Conservation (phyloP, 2,329 filamentous ascomycete species). For the Sphaerulina vaccinii region DNA sequence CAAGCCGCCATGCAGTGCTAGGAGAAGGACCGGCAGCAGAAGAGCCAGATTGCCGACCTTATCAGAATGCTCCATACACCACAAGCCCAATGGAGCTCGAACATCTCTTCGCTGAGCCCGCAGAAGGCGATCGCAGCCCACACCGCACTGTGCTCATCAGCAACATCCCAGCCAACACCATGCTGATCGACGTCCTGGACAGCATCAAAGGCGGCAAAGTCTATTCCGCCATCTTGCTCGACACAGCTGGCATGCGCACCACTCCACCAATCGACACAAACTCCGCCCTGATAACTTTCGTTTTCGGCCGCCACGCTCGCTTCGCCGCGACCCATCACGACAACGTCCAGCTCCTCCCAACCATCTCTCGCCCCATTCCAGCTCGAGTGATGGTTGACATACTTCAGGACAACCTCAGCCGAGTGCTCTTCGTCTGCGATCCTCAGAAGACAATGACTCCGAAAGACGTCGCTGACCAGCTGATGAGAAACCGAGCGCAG, state of each 20-base stretch:
- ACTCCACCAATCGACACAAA: conserved; percentile 23
- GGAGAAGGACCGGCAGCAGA: background rate
- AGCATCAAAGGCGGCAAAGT: conserved; percentile 24
- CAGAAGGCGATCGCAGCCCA: conserved; percentile 1
- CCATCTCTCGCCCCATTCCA: conserved; percentile 12
- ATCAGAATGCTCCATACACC: background rate
- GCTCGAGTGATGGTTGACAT: conserved; percentile 1
- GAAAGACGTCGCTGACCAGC: conserved; percentile 1
- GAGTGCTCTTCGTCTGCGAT: conserved; percentile 15
- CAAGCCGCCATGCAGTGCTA: background rate
- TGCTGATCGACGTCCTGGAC: conserved; percentile 26
- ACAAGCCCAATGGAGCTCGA: conserved; percentile 1
- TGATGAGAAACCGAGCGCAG: conserved; percentile 3
- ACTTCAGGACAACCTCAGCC: conserved; percentile 5
- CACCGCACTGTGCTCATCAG: conserved; percentile 27
- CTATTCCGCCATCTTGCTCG: conserved; percentile 20
- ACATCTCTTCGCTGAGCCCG: conserved; percentile 13
- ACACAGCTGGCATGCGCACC: conserved; percentile 24
- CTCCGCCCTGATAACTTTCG: conserved; percentile 25
- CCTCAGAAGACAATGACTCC: background rate
- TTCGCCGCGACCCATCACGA: conserved; percentile 16
- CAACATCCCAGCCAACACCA: conserved; percentile 23
- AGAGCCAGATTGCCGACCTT: background rate
- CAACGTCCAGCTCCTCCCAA: conserved; percentile 13
- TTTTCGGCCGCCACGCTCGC: conserved; percentile 17